A percentile compares a stretch with the other conserved stretches of the same genome.
These are phyloP conservation scores for Metschnikowia anglica DNA, from an alignment of 805 yeast genomes.

Conservation along the genomic window DNA sequence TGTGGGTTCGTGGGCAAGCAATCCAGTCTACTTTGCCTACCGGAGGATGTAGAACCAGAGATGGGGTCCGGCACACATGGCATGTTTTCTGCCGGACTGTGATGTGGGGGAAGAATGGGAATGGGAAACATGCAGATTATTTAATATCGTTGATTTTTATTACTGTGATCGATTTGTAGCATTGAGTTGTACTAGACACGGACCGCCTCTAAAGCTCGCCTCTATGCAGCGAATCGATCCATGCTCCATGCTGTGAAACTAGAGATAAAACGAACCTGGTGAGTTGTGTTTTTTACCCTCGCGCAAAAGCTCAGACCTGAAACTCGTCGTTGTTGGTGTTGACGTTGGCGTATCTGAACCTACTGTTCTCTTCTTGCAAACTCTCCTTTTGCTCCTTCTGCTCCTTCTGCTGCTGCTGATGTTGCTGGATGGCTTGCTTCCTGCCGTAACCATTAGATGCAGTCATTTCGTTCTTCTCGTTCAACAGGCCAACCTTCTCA, in stretches of 20 bases:
- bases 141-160: neutral
- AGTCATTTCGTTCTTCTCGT: constrained; percentile 83
- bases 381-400: constrained; percentile 32
- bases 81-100: constrained; percentile 1
- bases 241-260: constrained; percentile 10
- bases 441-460: constrained; percentile 69
- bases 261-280: neutral
- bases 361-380: constrained; percentile 39
- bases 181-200: constrained; percentile 8
- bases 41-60: neutral
- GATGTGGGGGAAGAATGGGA: too few relatives aligned
- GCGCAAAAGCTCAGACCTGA: constrained; percentile 23
- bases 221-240: neutral
- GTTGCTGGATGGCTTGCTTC: constrained; percentile 40
- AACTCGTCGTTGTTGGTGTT: constrained; percentile 45
- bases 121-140: neutral
- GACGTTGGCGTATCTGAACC: constrained; percentile 46
- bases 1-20: neutral
- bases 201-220: constrained; percentile 1
- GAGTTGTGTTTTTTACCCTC: neutral
- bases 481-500: constrained; percentile 72
- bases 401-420: constrained; percentile 34
- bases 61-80: constrained; percentile 6
- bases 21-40: neutral
- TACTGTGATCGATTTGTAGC: constrained; percentile 4